Evolutionary conservation across 306 rosid genomes (phyloP), one percentile per base, ranked within the genome.

Genomic region (Pyrus communis): DNA sequence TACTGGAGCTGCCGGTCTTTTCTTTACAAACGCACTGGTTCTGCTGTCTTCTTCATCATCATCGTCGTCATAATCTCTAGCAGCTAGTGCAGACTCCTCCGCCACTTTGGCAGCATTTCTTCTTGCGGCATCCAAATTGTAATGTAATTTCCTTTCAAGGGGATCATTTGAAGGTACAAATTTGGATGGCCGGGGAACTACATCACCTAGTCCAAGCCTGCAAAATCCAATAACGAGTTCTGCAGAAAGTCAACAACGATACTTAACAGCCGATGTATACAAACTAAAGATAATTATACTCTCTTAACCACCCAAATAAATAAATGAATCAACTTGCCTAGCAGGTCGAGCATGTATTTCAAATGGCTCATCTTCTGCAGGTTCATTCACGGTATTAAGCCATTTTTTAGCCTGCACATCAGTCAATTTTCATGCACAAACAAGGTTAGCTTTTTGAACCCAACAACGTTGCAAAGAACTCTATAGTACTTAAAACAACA

Each of bases 201-300:
- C 90, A 68, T 97, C 97, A 65, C 98, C 98, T 57, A 94, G 85
- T 43, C 97, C 98, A 80, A 89, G 98, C 88, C 98, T 91, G 57
- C 60, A 84, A 23, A 69, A 80, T 30, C 33, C 19, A 43, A 63
- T 27, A 28, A 19, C 42, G 38, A 59, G 11, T 67, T 74, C 17
- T 30, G 15, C 59, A 62, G 57, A 70, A 31, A 17, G 63, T 72
- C 19, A 68, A 42, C 49, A 25, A 52, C 18, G 38, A 40, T 55
- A 35, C 40, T 23, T 69, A 21, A 54, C n/a, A 60, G 49, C 19
- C 54, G 3, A 17, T 45, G 63, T 6, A 58, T 59, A 64, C 19
- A 64, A 69, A 49, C 33, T 30, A 54, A 23, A 35, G 77, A 60
- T 62, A 61, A 27, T 30, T 70, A 64, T 71, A 74, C 89, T 42